Evolutionary conservation across 495 filamentous ascomycete genomes (phyloP).

Genomic region (Staphylotrichum tortipilum): DNA sequence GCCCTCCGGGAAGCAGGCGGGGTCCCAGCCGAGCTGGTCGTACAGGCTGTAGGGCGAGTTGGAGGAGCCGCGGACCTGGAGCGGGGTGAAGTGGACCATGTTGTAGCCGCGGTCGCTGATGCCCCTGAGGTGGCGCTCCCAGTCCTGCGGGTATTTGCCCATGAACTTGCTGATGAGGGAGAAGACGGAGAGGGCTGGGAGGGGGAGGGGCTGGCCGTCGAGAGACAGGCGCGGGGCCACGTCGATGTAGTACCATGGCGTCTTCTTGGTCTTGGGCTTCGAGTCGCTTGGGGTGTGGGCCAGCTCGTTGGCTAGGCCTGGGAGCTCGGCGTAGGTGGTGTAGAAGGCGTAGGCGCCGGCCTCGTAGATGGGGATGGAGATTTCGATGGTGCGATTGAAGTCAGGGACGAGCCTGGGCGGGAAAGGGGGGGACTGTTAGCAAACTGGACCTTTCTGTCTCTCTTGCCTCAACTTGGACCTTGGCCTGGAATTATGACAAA

Average conservation of each 20-base stretch:
- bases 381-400: slow-evolving; percentile 84
- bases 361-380: slow-evolving; percentile 71
- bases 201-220: slow-evolving; percentile 57
- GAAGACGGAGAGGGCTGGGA: slow-evolving; percentile 82
- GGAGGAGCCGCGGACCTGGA: slow-evolving; percentile 78
- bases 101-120: slow-evolving; percentile 90
- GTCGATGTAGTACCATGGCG: slow-evolving; percentile 80
- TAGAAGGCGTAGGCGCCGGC: slow-evolving; percentile 97
- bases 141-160: slow-evolving; percentile 79
- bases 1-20: slow-evolving; percentile 71
- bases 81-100: slow-evolving; percentile 96
- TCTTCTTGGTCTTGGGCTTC: slow-evolving; percentile 48
- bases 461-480: neutral
- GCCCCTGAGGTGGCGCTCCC: slow-evolving; percentile 80
- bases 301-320: slow-evolving; percentile 57
- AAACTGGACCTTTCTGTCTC: neutral
- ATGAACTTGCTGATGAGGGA: slow-evolving; percentile 98
- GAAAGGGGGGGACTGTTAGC: neutral
- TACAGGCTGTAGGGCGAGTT: slow-evolving; percentile 97
- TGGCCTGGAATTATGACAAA: neutral
- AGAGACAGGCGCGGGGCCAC: slow-evolving; percentile 77
- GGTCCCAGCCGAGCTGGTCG: slow-evolving; percentile 84
- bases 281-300: slow-evolving; percentile 25
- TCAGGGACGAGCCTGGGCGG: slow-evolving; percentile 65
- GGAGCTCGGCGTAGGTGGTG: slow-evolving; percentile 82